Evolutionary conservation across 1,284 basidiomycete species (phyloP), one percentile per base, ranked within the genome.

Genomic region (Irpex sp.): DNA sequence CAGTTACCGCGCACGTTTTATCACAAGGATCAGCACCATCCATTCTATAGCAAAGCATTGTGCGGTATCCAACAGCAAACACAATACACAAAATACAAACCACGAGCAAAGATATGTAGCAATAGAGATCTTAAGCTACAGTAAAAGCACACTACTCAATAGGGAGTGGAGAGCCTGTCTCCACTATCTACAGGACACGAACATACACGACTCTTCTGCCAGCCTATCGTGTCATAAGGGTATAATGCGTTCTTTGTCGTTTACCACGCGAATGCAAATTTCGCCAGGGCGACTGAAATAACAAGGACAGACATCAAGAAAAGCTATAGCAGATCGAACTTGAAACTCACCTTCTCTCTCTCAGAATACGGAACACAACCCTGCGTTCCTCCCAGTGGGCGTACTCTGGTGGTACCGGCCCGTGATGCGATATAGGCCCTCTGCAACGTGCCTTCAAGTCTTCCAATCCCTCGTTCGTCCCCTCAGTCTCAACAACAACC

Each of bases 401-500:
- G 21, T 74, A 64, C 65, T 67, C 71, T 61, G 63, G 72, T 21
- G 39, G 63, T 63, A 15, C 67, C 68, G 8, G 61, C 81, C 57
- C 86, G 77, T 1, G 84, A 83, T 39, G 89, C 86, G 71, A 26
- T 31, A 55, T 26, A 8, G 79, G 84, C 0, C 83, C 83, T 1
- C 85, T 83, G 72, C 90, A 92, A 5, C 92, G 82, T 58, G 80
- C 82, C 67, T 89, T 88, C 65, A 94, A 77, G 74, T 93, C 92
- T n/a, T 82, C 85, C 21, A 92, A 79, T 5, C 88, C 86, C 71
- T 93, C 92, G 69, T 92, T 89, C 58, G 92, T 93, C 43, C 92
- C 92, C 71, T 93, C 91, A 13, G 89, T 85, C 77, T 93, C 92
- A 26, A 94, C 81, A 26, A 93, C 83, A 58, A 94, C 81, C 0